Evolutionary conservation across 1,139 yeast species (phyloP), one percentile per base, ranked within the genome.

Genomic region (Lodderomyces margitis): DNA sequence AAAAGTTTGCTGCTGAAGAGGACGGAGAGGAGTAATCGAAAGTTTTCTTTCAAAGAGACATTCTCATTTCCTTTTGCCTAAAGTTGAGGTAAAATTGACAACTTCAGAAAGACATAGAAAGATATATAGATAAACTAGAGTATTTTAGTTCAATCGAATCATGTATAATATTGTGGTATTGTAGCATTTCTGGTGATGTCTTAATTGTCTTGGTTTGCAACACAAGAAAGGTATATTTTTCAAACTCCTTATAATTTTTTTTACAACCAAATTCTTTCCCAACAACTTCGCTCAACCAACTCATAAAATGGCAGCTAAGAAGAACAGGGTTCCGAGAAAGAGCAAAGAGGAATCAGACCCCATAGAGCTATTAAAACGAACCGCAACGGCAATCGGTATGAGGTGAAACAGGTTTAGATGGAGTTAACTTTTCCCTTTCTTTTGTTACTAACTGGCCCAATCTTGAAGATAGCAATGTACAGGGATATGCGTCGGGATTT

Each of bases 351-450:
- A 47, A 7, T 40, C 52, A 2, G 52, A 48, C 33, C 50, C 48
- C 9, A 47, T 50, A 41, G 55, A 49, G 30, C 20, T 45, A n/a
- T 43, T 48, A 15, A 52, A 46, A 32, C 34, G 50, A 40, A 50
- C 53, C 2, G 53, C 50, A 2, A 47, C 55, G 21, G 56, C 54
- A 11, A 51, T 50, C 39, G 51, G 57, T 54, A 54, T 51, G 57
- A 41, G 21, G 23, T n/a, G 36, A 33, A 8, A 33, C 25, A 14
- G 36, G 17, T 17, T 16, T 35, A n/a, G 21, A 23, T 25, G 37
- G 15, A n/a, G 27, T 14, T 16, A 16, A 19, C n/a, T 3, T n/a
- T 14, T 3, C 5, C 34, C n/a, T 5, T 19, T 35, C 28, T 16
- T 25, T 25, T 16, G 15, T 17, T 33, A 40, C 37, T 34, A 40